Percentiles rank a stretch among this genome's conserved stretches.
These are phyloP conservation scores for Trametes pubescens DNA, from an alignment of 1,284 basidiomycete species.

Conservation along the genomic window DNA sequence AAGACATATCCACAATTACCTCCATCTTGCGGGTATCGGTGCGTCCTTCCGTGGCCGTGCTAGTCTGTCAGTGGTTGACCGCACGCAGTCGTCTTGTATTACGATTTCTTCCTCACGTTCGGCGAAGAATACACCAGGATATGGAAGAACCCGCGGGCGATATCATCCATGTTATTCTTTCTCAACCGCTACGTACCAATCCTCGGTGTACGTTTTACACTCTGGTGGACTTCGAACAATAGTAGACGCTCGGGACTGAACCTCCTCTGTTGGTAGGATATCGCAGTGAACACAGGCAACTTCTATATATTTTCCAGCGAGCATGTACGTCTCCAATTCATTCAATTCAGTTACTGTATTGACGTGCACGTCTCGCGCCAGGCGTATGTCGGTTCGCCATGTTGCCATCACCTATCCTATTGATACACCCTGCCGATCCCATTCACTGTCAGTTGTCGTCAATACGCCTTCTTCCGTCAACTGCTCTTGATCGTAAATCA, in stretches of 20 bases:
- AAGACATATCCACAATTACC: constrained; percentile 39
- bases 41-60: not conserved
- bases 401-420: constrained; percentile 8
- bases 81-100: constrained; percentile 39
- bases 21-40: constrained; percentile 43
- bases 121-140: constrained; percentile 37
- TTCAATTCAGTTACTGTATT: not conserved
- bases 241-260: not conserved
- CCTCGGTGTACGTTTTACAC: constrained; percentile 34
- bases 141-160: constrained; percentile 36
- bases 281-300: constrained; percentile 40
- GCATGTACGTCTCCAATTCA: constrained; percentile 25
- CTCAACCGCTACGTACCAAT: constrained; percentile 43
- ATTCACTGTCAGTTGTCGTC: constrained; percentile 36
- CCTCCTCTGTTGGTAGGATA: constrained; percentile 29
- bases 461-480: constrained; percentile 41
- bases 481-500: constrained; percentile 39
- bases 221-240: not conserved
- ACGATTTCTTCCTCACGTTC: constrained; percentile 42
- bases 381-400: constrained; percentile 22
- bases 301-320: constrained; percentile 36
- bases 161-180: constrained; percentile 34
- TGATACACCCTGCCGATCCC: constrained; percentile 1
- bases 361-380: constrained; percentile 8
- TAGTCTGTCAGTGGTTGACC: not conserved